Conservation (phyloP, 768 basidiomycete species). For the Mycena vulgaris region DNA sequence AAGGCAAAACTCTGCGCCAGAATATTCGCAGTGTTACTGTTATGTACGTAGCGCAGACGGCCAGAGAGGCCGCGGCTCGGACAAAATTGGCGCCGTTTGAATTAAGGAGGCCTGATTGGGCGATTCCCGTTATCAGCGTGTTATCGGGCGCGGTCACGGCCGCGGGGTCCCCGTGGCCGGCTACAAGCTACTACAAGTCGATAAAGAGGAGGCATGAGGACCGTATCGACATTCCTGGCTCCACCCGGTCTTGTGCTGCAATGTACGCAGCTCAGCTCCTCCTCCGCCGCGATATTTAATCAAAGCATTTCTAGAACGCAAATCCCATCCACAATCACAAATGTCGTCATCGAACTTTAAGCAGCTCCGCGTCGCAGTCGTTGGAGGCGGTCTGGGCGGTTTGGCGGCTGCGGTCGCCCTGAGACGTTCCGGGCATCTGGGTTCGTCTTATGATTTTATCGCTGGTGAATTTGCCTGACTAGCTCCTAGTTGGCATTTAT, state of each 20-base stretch:
- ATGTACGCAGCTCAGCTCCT: no score
- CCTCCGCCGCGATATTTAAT: not conserved
- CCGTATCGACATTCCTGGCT: not conserved
- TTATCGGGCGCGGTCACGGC: conserved; percentile 17
- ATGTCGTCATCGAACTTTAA: conserved; percentile 32
- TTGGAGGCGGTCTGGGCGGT: conserved; percentile 48
- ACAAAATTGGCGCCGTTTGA: not conserved
- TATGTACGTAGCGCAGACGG: no score
- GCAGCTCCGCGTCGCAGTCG: conserved; percentile 40
- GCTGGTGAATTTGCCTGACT: not conserved
- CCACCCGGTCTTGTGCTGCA: no score
- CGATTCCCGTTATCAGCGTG: not conserved
- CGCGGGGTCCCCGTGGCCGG: conserved; percentile 22
- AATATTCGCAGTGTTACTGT: no score
- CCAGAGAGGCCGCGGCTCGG: no score
- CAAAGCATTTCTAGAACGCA: not conserved
- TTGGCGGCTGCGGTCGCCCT: conserved; percentile 48
- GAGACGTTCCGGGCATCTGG: conserved; percentile 49
- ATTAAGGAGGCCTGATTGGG: no score
- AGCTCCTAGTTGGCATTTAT: conserved; percentile 44
- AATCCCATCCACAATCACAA: not conserved
- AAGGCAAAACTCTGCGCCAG: no score
- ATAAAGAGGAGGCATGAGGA: not conserved
- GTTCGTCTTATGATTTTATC: not conserved
- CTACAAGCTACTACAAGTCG: no score